phyloP scores from a whole-genome alignment of 2,329 filamentous ascomycete genomes.

The Neonectria coccinea region DNA sequence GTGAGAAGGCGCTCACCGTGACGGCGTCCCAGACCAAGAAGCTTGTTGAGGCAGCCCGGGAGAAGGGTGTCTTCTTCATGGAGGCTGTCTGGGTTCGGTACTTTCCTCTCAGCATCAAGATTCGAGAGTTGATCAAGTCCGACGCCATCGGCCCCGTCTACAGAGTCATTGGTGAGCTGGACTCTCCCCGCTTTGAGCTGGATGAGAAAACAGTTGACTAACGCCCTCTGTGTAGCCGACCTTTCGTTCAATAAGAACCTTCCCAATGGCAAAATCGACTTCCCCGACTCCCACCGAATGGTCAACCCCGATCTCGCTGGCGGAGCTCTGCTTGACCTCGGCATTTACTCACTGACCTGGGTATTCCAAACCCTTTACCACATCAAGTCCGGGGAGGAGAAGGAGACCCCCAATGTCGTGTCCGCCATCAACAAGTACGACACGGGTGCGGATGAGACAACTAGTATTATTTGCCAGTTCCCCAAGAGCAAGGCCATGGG shows the following conservation, averaged over 20 bases:
- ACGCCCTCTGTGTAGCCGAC: slow-evolving; percentile 57
- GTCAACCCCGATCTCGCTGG: slow-evolving; percentile 86
- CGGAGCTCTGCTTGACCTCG: slow-evolving; percentile 84
- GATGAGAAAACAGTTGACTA: slow-evolving; percentile 16
- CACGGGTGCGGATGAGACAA: slow-evolving; percentile 82
- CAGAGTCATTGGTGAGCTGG: slow-evolving; percentile 62
- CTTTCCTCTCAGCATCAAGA: slow-evolving; percentile 84
- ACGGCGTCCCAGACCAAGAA: slow-evolving; percentile 81
- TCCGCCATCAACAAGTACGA: slow-evolving; percentile 78
- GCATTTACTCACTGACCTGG: slow-evolving; percentile 92
- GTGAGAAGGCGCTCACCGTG: slow-evolving; percentile 91
- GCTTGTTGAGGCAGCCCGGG: slow-evolving; percentile 76
- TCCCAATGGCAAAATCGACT: slow-evolving; percentile 67
- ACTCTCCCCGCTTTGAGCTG: background rate
- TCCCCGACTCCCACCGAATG: slow-evolving; percentile 76
- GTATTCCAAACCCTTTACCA: slow-evolving; percentile 91
- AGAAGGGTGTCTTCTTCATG: slow-evolving; percentile 83
- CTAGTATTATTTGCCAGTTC: slow-evolving; percentile 83
- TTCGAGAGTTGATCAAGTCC: slow-evolving; percentile 71
- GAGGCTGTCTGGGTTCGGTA: slow-evolving; percentile 92
- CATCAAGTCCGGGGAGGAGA: slow-evolving; percentile 74
- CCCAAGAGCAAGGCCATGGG: slow-evolving; percentile 76
- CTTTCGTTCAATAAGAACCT: slow-evolving; percentile 70
- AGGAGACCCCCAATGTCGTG: slow-evolving; percentile 75
- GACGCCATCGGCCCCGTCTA: slow-evolving; percentile 71